Percentiles rank a stretch among this genome's conserved stretches.
Evolutionary conservation across 192 early-diverging fungal genomes (phyloP).

Genomic region (Kappamyces sp.): DNA sequence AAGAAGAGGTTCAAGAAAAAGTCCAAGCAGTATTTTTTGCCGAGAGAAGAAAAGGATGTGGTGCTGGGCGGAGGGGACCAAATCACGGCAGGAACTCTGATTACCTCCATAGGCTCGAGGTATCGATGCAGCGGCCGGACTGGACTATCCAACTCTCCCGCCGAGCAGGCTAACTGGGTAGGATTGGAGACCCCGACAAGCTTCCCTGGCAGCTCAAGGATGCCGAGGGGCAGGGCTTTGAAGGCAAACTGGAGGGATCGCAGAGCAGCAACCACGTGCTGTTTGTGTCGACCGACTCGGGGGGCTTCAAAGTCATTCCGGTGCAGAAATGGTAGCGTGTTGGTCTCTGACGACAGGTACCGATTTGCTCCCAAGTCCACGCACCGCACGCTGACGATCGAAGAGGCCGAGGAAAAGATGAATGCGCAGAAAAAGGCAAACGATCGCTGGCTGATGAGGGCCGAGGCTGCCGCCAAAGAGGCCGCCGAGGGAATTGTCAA

Average conservation of each 20-base stretch:
- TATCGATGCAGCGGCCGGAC: conserved; percentile 7
- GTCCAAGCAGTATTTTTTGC: conserved; percentile 34
- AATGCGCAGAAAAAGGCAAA: conserved; percentile 15
- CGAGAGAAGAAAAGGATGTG: conserved; percentile 19
- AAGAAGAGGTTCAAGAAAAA: conserved; percentile 44
- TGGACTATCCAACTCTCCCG: conserved; percentile 6
- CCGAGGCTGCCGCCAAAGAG: neutral
- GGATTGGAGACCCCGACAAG: conserved; percentile 33
- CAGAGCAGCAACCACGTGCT: conserved; percentile 27
- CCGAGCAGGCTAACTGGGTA: neutral
- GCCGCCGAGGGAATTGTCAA: conserved; percentile 24
- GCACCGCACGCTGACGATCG: conserved; percentile 40
- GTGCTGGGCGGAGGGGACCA: conserved; percentile 9
- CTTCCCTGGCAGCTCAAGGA: conserved; percentile 37
- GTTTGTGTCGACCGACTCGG: conserved; percentile 23
- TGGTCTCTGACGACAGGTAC: conserved; percentile 15
- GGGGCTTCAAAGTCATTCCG: conserved; percentile 37
- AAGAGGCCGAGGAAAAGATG: conserved; percentile 47
- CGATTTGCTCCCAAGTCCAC: conserved; percentile 36
- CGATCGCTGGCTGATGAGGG: neutral
- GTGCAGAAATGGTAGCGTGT: conserved; percentile 24
- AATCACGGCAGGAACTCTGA: conserved; percentile 3
- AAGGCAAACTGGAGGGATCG: conserved; percentile 30
- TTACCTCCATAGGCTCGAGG: conserved; percentile 14
- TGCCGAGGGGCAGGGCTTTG: conserved; percentile 15